phyloP scores from a whole-genome alignment of 2,329 filamentous ascomycete species.

The Blastomyces percursus region DNA sequence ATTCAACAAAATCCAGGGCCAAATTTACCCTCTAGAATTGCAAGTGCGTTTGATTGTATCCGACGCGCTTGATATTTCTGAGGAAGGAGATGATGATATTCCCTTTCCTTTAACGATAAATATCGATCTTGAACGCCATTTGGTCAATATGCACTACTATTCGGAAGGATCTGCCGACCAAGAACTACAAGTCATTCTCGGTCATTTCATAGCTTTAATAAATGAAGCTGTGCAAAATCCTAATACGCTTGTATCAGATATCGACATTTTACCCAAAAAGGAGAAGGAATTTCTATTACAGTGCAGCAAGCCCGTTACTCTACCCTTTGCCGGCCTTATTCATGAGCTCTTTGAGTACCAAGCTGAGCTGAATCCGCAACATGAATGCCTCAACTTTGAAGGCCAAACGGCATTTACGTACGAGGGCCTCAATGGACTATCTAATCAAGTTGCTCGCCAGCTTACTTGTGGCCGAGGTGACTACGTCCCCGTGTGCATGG shows the following conservation, averaged over 20 bases:
- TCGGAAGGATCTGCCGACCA: neutral
- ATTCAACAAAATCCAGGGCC: neutral
- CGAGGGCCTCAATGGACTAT: neutral
- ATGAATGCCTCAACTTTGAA: constrained; percentile 3
- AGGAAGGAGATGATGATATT: neutral
- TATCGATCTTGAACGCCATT: neutral
- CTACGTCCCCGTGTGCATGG: constrained; percentile 7
- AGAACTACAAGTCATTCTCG: neutral
- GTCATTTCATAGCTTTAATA: neutral
- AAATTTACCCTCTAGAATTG: neutral
- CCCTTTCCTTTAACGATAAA: neutral
- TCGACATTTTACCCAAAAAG: neutral
- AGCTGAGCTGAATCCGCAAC: neutral
- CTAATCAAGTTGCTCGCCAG: constrained; percentile 3
- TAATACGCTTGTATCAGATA: neutral
- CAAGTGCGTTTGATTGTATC: neutral
- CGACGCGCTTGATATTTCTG: neutral
- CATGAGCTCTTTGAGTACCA: constrained; percentile 5
- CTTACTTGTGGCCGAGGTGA: neutral
- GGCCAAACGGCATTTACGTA: constrained; percentile 2
- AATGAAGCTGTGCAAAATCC: neutral
- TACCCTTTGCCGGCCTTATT: neutral
- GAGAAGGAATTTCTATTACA: neutral
- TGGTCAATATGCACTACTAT: neutral
- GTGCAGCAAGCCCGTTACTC: neutral